Conservation (phyloP, 305 asterid genomes). For the Solanum aculeatissimum region DNA sequence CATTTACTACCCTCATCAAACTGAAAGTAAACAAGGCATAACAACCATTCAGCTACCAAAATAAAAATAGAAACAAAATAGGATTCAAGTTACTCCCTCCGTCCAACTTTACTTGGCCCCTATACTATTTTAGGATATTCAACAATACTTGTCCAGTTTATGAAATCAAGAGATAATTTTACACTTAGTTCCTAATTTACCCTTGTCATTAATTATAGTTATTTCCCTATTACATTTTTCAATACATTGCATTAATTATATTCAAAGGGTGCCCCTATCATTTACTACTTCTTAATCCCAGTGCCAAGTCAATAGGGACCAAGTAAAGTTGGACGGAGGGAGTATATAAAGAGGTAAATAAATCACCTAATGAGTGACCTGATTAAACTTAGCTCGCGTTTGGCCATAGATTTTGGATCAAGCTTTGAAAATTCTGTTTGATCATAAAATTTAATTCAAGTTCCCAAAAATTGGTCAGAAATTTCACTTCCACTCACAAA, state of each 20-base stretch:
- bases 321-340: too few species aligned
- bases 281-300: too few species aligned
- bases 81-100: neutral
- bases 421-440: neutral
- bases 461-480: neutral
- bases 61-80: neutral
- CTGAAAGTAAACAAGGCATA: neutral
- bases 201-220: too few species aligned
- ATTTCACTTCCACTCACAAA: neutral
- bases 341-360: neutral
- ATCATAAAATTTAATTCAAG: neutral
- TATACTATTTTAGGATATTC: too few species aligned
- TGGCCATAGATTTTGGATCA: neutral
- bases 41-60: neutral
- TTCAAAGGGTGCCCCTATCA: too few species aligned
- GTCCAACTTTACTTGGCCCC: too few species aligned
- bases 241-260: too few species aligned
- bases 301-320: too few species aligned
- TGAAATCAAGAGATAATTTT: too few species aligned
- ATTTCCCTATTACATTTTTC: too few species aligned
- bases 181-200: too few species aligned
- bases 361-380: neutral
- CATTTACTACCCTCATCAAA: neutral
- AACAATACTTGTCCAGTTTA: too few species aligned
- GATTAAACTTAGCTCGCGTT: neutral